Evolutionary conservation across 768 basidiomycete genomes (phyloP).

Genomic region (Lepiota brunneoincarnata): DNA sequence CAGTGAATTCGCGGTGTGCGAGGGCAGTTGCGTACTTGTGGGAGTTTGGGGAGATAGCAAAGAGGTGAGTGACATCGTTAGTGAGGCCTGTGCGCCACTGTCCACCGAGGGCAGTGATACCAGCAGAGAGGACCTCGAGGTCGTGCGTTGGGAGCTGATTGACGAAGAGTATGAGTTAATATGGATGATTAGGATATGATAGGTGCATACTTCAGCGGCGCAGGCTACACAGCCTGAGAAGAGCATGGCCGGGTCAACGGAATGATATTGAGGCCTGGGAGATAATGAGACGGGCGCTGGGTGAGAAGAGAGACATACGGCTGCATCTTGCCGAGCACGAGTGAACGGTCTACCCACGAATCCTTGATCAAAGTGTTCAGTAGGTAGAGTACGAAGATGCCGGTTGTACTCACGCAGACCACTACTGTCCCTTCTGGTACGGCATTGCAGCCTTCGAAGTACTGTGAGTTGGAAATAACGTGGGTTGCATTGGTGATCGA

Average conservation of each 20-base stretch:
- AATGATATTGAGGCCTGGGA: conserved; percentile 58
- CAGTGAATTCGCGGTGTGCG: conserved; percentile 55
- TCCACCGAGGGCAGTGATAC: conserved; percentile 75
- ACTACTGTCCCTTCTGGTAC: conserved; percentile 28
- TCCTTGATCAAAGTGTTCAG: conserved; percentile 32
- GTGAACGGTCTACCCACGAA: conserved; percentile 69
- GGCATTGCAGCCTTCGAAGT: conserved; percentile 54
- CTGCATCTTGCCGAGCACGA: conserved; percentile 56
- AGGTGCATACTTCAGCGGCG: conserved; percentile 54
- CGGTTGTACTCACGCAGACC: conserved; percentile 32
- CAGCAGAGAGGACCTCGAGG: conserved; percentile 68
- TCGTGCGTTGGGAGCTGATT: conserved; percentile 59
- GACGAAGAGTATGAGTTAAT: neutral
- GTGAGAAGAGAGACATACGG: conserved; percentile 35
- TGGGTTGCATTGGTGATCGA: conserved; percentile 30
- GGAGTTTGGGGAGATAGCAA: conserved; percentile 53
- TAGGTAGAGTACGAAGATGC: neutral
- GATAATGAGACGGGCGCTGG: neutral
- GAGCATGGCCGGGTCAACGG: conserved; percentile 71
- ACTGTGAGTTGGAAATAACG: conserved; percentile 54
- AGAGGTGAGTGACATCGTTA: conserved; percentile 84
- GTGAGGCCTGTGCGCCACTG: conserved; percentile 78
- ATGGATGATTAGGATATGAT: neutral
- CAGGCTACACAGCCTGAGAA: conserved; percentile 84
- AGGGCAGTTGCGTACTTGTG: conserved; percentile 52